Percentiles rank a stretch among this genome's conserved stretches.
Conservation (phyloP, 2,329 filamentous ascomycete genomes). For the Colletotrichum lini region DNA sequence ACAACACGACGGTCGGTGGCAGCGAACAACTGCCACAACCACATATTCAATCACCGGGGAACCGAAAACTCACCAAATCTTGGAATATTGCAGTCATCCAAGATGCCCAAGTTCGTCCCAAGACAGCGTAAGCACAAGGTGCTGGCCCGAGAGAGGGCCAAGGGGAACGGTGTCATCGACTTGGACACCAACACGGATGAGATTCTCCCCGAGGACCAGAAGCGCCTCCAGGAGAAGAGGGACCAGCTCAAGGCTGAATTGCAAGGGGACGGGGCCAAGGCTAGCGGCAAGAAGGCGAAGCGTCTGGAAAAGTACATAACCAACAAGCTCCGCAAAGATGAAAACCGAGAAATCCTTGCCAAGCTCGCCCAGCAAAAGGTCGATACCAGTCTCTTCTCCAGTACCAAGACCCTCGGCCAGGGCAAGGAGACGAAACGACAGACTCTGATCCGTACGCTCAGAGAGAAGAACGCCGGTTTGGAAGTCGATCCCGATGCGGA, state of each 20-base stretch:
- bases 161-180: slow-evolving; percentile 57
- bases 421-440: slow-evolving; percentile 80
- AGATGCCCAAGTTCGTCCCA: slow-evolving; percentile 71
- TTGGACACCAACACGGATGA: slow-evolving; percentile 70
- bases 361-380: slow-evolving; percentile 85
- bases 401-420: slow-evolving; percentile 82
- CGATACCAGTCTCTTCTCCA: slow-evolving; percentile 86
- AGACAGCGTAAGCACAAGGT: slow-evolving; percentile 79
- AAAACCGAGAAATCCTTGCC: slow-evolving; percentile 86
- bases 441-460: slow-evolving; percentile 73
- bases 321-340: slow-evolving; percentile 94
- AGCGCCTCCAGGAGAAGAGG: slow-evolving; percentile 68
- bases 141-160: slow-evolving; percentile 72
- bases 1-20: not conserved
- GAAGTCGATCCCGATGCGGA: slow-evolving; percentile 66
- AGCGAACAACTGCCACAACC: not conserved
- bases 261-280: slow-evolving; percentile 64
- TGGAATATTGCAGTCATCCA: slow-evolving; percentile 26
- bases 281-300: slow-evolving; percentile 77
- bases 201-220: slow-evolving; percentile 62
- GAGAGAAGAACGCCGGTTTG: slow-evolving; percentile 76
- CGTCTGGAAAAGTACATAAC: slow-evolving; percentile 81
- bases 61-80: too few relatives aligned
- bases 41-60: not conserved
- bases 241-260: slow-evolving; percentile 69